Conservation (phyloP, 805 yeast genomes). For the Candida maltosa region DNA sequence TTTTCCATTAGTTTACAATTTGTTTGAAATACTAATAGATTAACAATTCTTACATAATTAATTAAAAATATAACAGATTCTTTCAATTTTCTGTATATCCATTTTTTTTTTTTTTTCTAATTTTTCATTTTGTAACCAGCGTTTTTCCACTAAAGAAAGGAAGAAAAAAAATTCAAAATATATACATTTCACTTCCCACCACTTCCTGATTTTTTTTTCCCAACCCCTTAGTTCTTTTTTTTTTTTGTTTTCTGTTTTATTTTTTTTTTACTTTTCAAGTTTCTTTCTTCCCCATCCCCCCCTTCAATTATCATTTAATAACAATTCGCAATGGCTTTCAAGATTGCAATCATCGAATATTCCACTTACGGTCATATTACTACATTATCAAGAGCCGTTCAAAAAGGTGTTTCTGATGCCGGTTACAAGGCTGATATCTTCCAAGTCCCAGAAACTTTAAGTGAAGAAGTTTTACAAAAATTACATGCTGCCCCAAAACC, state of each 20-base stretch:
- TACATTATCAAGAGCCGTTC: constrained; percentile 63
- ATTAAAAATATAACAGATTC: too few relatives aligned
- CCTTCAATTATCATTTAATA: background rate
- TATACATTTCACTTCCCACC: background rate
- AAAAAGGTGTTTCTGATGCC: constrained; percentile 65
- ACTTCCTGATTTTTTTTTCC: background rate
- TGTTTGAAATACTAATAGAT: too few relatives aligned
- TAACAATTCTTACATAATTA: too few relatives aligned
- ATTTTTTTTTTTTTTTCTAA: too few relatives aligned
- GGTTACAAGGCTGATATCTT: constrained; percentile 64
- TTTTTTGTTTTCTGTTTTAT: background rate
- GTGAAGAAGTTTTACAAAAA: constrained; percentile 54
- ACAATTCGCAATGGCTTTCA: constrained; percentile 19
- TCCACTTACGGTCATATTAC: constrained; percentile 79
- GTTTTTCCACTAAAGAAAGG: too few relatives aligned
- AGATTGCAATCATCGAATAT: constrained; percentile 75
- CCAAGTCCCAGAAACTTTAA: constrained; percentile 79
- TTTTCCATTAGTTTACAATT: too few relatives aligned
- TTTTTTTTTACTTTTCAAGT: background rate
- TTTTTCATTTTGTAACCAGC: too few relatives aligned
- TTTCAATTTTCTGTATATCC: too few relatives aligned
- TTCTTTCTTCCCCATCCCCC: background rate
- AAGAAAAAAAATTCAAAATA: background rate
- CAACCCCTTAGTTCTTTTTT: background rate
- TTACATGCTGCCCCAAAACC: constrained; percentile 70